These are phyloP conservation scores for Crithidia sp. DNA, from an alignment of 208 protist genomes.

Conservation along the genomic window DNA sequence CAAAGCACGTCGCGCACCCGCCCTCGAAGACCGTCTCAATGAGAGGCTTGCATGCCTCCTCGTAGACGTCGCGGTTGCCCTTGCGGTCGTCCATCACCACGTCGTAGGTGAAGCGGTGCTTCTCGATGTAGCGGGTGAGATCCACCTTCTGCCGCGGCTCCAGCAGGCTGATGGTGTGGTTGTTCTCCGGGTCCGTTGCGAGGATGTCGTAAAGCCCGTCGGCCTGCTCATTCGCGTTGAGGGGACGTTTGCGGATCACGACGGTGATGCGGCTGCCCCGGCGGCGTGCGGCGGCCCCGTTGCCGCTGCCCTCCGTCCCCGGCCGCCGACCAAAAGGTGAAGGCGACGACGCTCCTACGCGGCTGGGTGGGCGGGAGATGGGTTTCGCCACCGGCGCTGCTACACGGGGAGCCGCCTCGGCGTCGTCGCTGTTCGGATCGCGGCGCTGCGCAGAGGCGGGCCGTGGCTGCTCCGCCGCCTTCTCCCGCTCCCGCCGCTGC, in stretches of 20 bases:
- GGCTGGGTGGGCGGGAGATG: constrained; percentile 69
- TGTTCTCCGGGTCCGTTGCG: constrained; percentile 85
- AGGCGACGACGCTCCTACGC: constrained; percentile 54
- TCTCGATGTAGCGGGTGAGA: constrained; percentile 96
- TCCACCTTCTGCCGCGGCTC: constrained; percentile 95
- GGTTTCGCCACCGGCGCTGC: constrained; percentile 38
- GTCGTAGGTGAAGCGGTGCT: constrained; percentile 97
- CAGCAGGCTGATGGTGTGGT: constrained; percentile 75
- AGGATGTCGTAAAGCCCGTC: constrained; percentile 91
- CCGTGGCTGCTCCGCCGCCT: constrained; percentile 23
- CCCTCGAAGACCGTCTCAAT: constrained; percentile 92
- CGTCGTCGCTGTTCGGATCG: constrained; percentile 51
- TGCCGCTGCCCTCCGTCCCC: constrained; percentile 29
- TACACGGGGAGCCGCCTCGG: constrained; percentile 27
- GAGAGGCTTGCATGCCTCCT: constrained; percentile 88
- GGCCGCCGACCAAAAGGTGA: constrained; percentile 50
- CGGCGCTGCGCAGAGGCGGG: constrained; percentile 40
- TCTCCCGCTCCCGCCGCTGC: constrained; percentile 33
- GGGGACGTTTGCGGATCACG: constrained; percentile 90
- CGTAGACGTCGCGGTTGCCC: constrained; percentile 92
- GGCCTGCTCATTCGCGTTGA: constrained; percentile 76
- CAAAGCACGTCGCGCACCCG: constrained; percentile 92
- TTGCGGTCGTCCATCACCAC: constrained; percentile 93
- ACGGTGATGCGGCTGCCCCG: constrained; percentile 87
- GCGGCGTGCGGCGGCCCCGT: constrained; percentile 35